Percentiles rank a stretch among this genome's conserved stretches.
Evolutionary conservation across 495 filamentous ascomycete genomes (phyloP).

Genomic region (Daldinia caldariorum): DNA sequence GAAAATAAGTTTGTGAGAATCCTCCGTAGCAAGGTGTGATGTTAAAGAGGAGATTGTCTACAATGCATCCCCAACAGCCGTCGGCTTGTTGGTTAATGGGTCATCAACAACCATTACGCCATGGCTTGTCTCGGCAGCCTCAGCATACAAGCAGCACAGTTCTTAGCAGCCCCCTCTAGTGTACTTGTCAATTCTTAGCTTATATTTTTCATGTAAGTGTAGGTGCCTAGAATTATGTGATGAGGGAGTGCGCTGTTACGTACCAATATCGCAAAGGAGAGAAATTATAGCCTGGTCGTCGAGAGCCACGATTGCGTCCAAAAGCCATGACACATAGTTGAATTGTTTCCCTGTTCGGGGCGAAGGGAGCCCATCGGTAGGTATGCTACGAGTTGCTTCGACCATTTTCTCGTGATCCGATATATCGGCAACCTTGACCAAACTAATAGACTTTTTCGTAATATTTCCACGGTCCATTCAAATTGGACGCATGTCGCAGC

Average conservation of each 20-base stretch:
- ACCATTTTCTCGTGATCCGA: not conserved
- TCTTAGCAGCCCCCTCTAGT: not conserved
- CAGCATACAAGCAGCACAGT: not conserved
- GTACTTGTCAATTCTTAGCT: not conserved
- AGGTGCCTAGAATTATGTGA: too few relatives aligned
- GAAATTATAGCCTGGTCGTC: not conserved
- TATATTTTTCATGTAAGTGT: not conserved
- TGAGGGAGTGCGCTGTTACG: not conserved
- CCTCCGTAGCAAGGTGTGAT: too few relatives aligned
- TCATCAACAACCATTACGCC: not conserved
- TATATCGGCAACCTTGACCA: not conserved
- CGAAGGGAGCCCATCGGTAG: not conserved
- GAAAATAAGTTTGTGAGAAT: too few relatives aligned
- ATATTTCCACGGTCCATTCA: not conserved
- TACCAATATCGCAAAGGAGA: not conserved
- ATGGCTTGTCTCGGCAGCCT: not conserved
- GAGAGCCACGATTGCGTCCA: not conserved
- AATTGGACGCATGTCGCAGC: not conserved
- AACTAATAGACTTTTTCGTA: not conserved
- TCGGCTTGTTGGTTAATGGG: too few relatives aligned
- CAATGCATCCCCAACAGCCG: too few relatives aligned
- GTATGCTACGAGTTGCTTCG: not conserved
- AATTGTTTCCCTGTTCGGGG: not conserved
- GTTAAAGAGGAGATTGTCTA: too few relatives aligned
- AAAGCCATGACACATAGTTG: not conserved